Base-by-base conservation (phyloP, 2,329 filamentous ascomycete species). In the Ophiostoma perfectum region DNA sequence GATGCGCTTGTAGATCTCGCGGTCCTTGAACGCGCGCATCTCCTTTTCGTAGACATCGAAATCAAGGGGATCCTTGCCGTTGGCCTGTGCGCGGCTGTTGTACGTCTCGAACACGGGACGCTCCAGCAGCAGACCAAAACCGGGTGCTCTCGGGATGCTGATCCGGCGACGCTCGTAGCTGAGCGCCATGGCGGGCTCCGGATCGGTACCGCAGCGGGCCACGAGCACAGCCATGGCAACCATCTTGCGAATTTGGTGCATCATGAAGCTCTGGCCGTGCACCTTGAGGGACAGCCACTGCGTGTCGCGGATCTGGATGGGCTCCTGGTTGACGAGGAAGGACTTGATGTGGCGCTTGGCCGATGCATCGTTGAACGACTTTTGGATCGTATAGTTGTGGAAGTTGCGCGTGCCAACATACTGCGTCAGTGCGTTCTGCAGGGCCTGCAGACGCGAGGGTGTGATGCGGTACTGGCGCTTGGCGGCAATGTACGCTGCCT, bases 211-310 rank as follows among this genome's bases (percentile, higher is more conserved):
- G 77, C 91, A 96, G 49, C 95, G 89, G 6, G 96, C 90, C 5
- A 94, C 82, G 70, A 99, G 83, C 45, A 92, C 88, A 8, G 88
- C 92, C 90, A 99, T 93, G 68, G 91, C 92, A 16, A 99, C 92
- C 95, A 99, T 98, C 80, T 98, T 99, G 75, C 95, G 90, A 78
- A 99, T 99, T 81, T 99, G 95, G 79, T 99, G 95, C 95, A 99
- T 99, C 95, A 99, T 99, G 84, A 99, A 99, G 75, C 90, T 94
- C 79, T 99, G 95, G 0, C 95, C 95, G 78, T 99, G 95, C 38
- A 99, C 93, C 77, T 96, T 97, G 73, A 98, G 83, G 60, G 90
- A 95, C 4, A 99, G 83, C 95, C 95, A 99, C 81, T 99, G 91
- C 1, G 93, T 97, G 75, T 94, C 88, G 77, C 92, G 87, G 78